phyloP scores from a whole-genome alignment of 179 eudicot genomes.

The Amaranthus tricolor region DNA sequence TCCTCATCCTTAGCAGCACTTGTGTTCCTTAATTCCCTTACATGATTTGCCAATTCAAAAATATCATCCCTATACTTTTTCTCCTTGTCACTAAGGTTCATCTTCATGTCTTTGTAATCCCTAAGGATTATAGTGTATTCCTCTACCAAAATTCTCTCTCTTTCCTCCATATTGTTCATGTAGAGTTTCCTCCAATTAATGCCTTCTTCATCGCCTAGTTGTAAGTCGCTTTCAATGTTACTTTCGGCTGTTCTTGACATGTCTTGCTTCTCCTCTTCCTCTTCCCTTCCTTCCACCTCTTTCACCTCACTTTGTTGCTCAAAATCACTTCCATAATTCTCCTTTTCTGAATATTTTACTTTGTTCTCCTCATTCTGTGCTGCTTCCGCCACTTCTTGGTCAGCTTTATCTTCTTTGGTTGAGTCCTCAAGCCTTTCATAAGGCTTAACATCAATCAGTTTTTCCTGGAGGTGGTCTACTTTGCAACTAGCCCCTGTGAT shows the following conservation, averaged over 20 bases:
- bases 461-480: slow-evolving; percentile 57
- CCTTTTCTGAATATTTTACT: slow-evolving; percentile 30
- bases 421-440: slow-evolving; percentile 42
- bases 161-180: slow-evolving; percentile 59
- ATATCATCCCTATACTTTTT: slow-evolving; percentile 57
- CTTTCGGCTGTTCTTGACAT: slow-evolving; percentile 22
- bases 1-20: slow-evolving; percentile 61
- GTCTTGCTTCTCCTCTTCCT: slow-evolving; percentile 35
- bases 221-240: slow-evolving; percentile 25
- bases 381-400: slow-evolving; percentile 23
- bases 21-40: slow-evolving; percentile 52
- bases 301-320: slow-evolving; percentile 23
- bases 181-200: slow-evolving; percentile 66
- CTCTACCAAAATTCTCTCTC: slow-evolving; percentile 66
- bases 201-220: slow-evolving; percentile 40
- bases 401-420: slow-evolving; percentile 28
- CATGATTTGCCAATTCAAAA: slow-evolving; percentile 50
- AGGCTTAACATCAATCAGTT: slow-evolving; percentile 50
- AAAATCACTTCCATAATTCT: slow-evolving; percentile 5
- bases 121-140: slow-evolving; percentile 69
- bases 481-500: slow-evolving; percentile 54
- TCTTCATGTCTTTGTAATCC: slow-evolving; percentile 70
- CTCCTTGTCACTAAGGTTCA: slow-evolving; percentile 62
- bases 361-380: slow-evolving; percentile 31
- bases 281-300: slow-evolving; percentile 33